Percentiles rank a stretch among this genome's conserved stretches.
Evolutionary conservation across 495 filamentous ascomycete species (phyloP).

Genomic region (Neurospora intermedia): DNA sequence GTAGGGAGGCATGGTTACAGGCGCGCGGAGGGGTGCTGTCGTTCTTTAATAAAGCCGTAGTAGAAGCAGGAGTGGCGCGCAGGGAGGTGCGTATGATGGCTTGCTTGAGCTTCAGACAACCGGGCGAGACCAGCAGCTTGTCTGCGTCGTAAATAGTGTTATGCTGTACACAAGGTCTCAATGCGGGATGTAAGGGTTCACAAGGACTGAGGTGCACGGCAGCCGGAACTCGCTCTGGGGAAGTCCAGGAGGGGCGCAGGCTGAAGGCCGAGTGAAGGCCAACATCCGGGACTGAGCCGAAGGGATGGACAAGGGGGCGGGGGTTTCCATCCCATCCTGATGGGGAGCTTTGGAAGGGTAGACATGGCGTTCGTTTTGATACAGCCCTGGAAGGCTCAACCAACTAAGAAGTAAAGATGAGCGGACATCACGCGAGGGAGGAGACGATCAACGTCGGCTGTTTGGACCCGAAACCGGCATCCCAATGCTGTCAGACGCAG

Average conservation of each 20-base stretch:
- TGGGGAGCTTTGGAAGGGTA: not conserved
- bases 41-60: not conserved
- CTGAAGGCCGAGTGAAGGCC: not conserved
- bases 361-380: not conserved
- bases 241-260: not conserved
- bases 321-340: not conserved
- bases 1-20: conserved; percentile 7
- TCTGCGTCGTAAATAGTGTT: not conserved
- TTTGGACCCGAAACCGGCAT: not conserved
- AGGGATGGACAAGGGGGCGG: not conserved
- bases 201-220: not conserved
- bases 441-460: not conserved
- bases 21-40: not conserved
- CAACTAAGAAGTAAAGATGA: not conserved
- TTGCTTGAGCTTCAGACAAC: not conserved
- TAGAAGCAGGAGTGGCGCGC: not conserved
- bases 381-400: not conserved
- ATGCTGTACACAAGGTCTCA: not conserved
- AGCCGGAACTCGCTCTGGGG: not conserved
- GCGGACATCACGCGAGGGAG: not conserved
- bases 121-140: not conserved
- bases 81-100: not conserved
- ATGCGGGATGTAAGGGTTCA: not conserved
- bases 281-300: not conserved
- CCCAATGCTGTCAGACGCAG: not conserved